Percentiles rank a stretch among this genome's conserved stretches.
phyloP scores from a whole-genome alignment of 306 rosid genomes.

The Gastrolobium villosum region DNA sequence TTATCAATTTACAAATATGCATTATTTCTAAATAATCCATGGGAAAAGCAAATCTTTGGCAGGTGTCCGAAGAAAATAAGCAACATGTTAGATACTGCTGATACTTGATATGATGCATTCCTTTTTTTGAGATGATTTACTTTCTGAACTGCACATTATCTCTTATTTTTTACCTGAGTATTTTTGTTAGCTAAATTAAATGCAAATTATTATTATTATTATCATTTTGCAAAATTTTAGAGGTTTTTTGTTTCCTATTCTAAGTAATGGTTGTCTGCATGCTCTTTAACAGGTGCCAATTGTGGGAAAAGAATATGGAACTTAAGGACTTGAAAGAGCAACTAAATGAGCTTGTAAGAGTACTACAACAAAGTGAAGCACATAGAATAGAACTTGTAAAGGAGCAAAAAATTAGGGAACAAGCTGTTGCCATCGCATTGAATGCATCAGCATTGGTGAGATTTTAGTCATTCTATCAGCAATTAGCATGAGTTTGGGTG shows the following conservation, averaged over 20 bases:
- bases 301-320: constrained; percentile 81
- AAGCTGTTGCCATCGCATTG: constrained; percentile 57
- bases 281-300: constrained; percentile 67
- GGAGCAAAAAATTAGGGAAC: constrained; percentile 68
- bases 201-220: neutral
- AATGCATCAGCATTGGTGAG: constrained; percentile 68
- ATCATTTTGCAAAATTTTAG: neutral
- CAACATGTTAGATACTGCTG: constrained; percentile 12
- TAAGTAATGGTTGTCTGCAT: constrained; percentile 33
- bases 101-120: constrained; percentile 27
- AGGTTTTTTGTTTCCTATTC: constrained; percentile 43
- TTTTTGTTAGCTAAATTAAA: constrained; percentile 8
- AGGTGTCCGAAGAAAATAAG: constrained; percentile 19
- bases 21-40: constrained; percentile 9
- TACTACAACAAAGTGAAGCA: constrained; percentile 72
- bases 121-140: constrained; percentile 9
- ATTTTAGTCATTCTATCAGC: constrained; percentile 40
- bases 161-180: constrained; percentile 22
- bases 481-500: constrained; percentile 36
- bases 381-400: constrained; percentile 68
- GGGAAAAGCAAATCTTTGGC: constrained; percentile 22
- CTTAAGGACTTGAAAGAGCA: constrained; percentile 81
- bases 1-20: constrained; percentile 6
- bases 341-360: constrained; percentile 65
- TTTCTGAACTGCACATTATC: constrained; percentile 10